Conservation (phyloP, 441 rosid species). For the Gossypium lobatum region DNA sequence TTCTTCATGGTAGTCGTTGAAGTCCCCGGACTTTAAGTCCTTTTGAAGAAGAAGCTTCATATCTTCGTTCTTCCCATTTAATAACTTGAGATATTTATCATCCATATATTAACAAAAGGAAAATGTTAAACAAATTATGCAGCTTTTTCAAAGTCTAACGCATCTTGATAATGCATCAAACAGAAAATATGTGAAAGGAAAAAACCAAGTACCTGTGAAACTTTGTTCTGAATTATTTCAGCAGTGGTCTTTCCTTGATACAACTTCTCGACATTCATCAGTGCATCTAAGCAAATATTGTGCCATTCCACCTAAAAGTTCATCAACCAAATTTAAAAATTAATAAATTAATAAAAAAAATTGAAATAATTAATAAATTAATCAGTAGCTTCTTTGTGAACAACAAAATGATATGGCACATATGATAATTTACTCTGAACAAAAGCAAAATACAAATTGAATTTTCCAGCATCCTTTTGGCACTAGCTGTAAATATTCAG, state of each 20-base stretch:
- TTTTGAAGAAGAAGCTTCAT: slow-evolving; percentile 60
- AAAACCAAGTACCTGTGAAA: slow-evolving; percentile 54
- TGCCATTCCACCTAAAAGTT: slow-evolving; percentile 79
- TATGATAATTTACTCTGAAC: background rate
- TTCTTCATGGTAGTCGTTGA: slow-evolving; percentile 66
- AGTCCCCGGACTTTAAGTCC: slow-evolving; percentile 66
- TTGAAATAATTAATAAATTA: background rate
- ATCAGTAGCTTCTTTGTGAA: slow-evolving; percentile 3
- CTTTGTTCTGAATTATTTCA: slow-evolving; percentile 68
- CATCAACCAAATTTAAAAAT: slow-evolving; percentile 12
- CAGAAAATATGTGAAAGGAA: slow-evolving; percentile 5
- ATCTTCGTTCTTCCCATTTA: slow-evolving; percentile 69
- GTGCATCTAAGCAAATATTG: slow-evolving; percentile 63
- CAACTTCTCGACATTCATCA: slow-evolving; percentile 62
- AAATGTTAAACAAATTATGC: slow-evolving; percentile 10
- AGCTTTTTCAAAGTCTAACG: slow-evolving; percentile 10
- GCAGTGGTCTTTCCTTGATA: slow-evolving; percentile 63
- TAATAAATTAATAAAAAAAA: background rate
- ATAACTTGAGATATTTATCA: slow-evolving; percentile 37
- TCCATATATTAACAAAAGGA: slow-evolving; percentile 18
- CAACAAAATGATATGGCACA: background rate
- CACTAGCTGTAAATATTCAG: background rate
- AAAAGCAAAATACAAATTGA: background rate
- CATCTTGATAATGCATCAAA: slow-evolving; percentile 1
- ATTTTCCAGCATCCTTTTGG: background rate